Percentiles rank a stretch among this genome's conserved stretches.
Evolutionary conservation across 345 rosid species (phyloP).

Genomic region (Mangifera indica): DNA sequence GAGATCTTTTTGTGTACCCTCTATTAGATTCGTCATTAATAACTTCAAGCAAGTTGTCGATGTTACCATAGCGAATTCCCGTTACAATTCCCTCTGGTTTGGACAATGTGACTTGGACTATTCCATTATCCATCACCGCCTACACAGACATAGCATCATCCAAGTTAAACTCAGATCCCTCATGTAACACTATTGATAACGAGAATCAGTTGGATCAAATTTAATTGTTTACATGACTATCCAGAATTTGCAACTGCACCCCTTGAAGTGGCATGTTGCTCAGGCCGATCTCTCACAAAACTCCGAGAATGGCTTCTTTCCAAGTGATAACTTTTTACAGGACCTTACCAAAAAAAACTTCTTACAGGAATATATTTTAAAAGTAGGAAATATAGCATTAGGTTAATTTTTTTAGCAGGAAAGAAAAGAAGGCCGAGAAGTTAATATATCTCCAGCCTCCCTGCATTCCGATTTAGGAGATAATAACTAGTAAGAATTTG

Average conservation of each 20-base stretch:
- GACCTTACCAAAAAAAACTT: no score
- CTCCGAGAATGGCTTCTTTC: neutral
- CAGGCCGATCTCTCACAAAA: neutral
- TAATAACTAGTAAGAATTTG: neutral
- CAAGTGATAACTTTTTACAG: neutral
- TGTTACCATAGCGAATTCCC: conserved; percentile 57
- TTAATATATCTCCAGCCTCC: neutral
- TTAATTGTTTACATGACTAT: conserved; percentile 29
- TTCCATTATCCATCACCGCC: conserved; percentile 86
- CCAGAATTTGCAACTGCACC: conserved; percentile 30
- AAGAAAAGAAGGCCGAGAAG: neutral
- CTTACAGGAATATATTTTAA: neutral
- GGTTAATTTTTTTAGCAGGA: neutral
- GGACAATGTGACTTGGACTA: conserved; percentile 63
- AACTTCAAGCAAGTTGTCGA: conserved; percentile 87
- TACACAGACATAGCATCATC: conserved; percentile 25
- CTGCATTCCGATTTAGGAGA: neutral
- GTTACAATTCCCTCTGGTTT: conserved; percentile 81
- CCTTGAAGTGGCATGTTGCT: conserved; percentile 28
- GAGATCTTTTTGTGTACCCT: conserved; percentile 64
- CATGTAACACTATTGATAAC: neutral
- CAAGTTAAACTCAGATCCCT: conserved; percentile 20
- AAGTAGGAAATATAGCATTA: neutral
- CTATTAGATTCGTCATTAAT: conserved; percentile 70
- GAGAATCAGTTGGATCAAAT: no score